phyloP scores from a whole-genome alignment of 495 filamentous ascomycete species.

The Neurospora sp. region DNA sequence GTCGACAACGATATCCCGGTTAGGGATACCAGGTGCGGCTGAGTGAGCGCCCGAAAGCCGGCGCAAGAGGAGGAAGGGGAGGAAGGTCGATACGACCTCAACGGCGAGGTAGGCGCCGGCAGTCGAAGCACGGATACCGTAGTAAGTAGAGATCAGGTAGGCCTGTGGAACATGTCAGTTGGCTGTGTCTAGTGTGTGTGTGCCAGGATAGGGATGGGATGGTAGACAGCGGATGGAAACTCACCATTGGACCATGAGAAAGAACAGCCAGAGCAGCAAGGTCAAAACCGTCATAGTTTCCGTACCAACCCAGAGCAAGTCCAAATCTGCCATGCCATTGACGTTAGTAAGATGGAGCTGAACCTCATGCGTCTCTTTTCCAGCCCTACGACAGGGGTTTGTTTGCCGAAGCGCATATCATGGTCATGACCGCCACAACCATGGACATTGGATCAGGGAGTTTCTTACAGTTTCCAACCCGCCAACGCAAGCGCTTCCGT shows the following conservation, averaged over 20 bases:
- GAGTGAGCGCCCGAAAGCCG: constrained; percentile 50
- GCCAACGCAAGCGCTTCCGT: constrained; percentile 51
- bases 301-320: constrained; percentile 59
- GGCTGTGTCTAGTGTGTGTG: neutral
- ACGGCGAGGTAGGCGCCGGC: constrained; percentile 47
- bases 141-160: constrained; percentile 65
- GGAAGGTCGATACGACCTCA: constrained; percentile 52
- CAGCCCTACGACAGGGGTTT: constrained; percentile 9
- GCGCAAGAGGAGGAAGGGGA: constrained; percentile 65
- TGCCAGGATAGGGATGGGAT: neutral
- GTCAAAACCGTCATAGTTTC: constrained; percentile 64
- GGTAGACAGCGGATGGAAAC: constrained; percentile 8
- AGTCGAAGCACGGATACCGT: constrained; percentile 50
- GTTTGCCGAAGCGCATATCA: neutral
- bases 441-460: neutral
- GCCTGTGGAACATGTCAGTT: constrained; percentile 30
- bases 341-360: constrained; percentile 22
- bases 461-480: constrained; percentile 51
- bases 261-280: constrained; percentile 56
- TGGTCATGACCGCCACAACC: no score
- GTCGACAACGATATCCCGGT: constrained; percentile 63
- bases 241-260: constrained; percentile 57
- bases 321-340: constrained; percentile 38
- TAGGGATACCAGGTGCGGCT: constrained; percentile 47
- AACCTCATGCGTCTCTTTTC: constrained; percentile 5